Percentiles rank a stretch among this genome's conserved stretches.
phyloP scores from a whole-genome alignment of 116 monocot genomes.

The Papilionanthe hybrid region DNA sequence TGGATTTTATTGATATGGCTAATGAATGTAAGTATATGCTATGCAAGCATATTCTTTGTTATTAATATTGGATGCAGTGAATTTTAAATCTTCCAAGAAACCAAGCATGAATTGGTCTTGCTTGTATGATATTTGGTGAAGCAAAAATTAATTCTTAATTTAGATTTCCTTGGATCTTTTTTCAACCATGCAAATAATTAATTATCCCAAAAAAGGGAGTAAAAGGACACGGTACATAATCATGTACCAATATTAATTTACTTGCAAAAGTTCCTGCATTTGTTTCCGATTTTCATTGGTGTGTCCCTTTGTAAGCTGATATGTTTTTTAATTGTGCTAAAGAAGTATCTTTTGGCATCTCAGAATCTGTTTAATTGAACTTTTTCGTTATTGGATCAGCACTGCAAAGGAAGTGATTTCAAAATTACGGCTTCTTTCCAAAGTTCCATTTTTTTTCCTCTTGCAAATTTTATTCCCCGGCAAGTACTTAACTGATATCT shows the following conservation, averaged over 20 bases:
- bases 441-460: neutral
- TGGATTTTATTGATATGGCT: slow-evolving; percentile 92
- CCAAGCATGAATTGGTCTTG: neutral
- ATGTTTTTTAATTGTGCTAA: neutral
- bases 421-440: neutral
- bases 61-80: too few relatives aligned
- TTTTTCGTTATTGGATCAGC: neutral
- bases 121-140: neutral
- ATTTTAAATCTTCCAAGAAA: too few relatives aligned
- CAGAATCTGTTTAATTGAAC: neutral
- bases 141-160: neutral
- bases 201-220: neutral
- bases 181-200: neutral
- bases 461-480: neutral
- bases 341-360: neutral
- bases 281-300: neutral
- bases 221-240: neutral
- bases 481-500: neutral
- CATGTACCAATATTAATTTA: neutral
- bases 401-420: neutral
- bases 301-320: neutral
- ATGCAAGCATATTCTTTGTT: too few relatives aligned
- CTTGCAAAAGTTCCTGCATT: neutral
- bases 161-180: neutral
- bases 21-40: slow-evolving; percentile 73